Percentiles rank a stretch among this genome's conserved stretches.
phyloP scores from a whole-genome alignment of 176 grass and related monocot species.

The Dendrocalamus sinicus region DNA sequence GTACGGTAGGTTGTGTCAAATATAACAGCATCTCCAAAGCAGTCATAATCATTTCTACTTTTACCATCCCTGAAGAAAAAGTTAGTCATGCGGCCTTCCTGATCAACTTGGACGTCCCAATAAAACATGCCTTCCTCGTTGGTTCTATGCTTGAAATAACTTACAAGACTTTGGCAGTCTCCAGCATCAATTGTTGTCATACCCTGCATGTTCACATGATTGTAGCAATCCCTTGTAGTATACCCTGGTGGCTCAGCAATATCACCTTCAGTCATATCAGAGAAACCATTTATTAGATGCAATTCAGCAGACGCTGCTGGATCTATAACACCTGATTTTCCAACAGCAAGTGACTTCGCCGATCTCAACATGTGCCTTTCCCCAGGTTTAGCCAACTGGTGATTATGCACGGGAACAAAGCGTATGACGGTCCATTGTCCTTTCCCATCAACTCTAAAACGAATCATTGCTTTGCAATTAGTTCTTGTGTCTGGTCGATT shows the following conservation, averaged over 20 bases:
- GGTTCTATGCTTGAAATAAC: constrained; percentile 78
- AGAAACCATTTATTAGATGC: constrained; percentile 44
- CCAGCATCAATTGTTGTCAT: constrained; percentile 64
- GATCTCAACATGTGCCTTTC: constrained; percentile 88
- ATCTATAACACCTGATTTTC: constrained; percentile 59
- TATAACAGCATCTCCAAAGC: constrained; percentile 85
- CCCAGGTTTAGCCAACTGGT: constrained; percentile 81
- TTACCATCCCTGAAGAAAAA: constrained; percentile 88
- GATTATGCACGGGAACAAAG: constrained; percentile 81
- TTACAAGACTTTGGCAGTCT: constrained; percentile 72
- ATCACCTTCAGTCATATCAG: constrained; percentile 46
- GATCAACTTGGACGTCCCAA: constrained; percentile 85
- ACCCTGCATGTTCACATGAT: constrained; percentile 56
- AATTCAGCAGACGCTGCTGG: constrained; percentile 41
- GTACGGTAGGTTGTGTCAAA: constrained; percentile 77
- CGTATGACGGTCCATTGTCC: constrained; percentile 77
- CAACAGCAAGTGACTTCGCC: constrained; percentile 63
- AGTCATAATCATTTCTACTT: constrained; percentile 75
- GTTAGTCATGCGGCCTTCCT: constrained; percentile 69
- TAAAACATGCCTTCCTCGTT: constrained; percentile 93
- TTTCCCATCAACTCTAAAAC: constrained; percentile 80
- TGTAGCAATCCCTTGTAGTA: constrained; percentile 76
- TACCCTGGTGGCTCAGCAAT: constrained; percentile 55
- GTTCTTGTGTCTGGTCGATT: constrained; percentile 82
- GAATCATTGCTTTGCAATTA: constrained; percentile 91